phyloP scores from a whole-genome alignment of 2,329 filamentous ascomycete species.

The Colletotrichum echinochloae region DNA sequence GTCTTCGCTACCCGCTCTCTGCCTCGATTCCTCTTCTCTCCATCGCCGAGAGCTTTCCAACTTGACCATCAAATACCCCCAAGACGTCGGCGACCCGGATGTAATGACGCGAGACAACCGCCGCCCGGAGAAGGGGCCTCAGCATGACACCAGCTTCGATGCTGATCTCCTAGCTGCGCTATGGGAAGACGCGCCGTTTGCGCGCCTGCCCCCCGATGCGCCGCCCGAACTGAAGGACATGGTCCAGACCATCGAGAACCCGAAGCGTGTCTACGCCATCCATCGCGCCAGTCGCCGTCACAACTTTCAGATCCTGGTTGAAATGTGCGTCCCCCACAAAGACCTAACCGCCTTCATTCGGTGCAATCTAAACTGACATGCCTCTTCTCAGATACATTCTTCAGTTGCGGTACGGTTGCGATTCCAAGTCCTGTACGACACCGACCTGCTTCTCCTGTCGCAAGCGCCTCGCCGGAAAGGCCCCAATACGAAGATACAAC shows the following conservation, averaged over 20 bases:
- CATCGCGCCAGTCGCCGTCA: constrained; percentile 71
- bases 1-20: constrained; percentile 15
- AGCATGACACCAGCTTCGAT: constrained; percentile 51
- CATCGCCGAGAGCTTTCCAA: constrained; percentile 14
- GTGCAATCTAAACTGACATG: constrained; percentile 38
- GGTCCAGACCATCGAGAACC: constrained; percentile 70
- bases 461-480: constrained; percentile 72
- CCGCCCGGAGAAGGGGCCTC: constrained; percentile 51
- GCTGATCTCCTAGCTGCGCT: constrained; percentile 66
- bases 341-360: constrained; percentile 33
- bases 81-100: constrained; percentile 46
- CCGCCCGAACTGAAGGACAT: constrained; percentile 67
- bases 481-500: constrained; percentile 82
- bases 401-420: constrained; percentile 87
- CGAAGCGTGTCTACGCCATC: constrained; percentile 70
- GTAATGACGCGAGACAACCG: constrained; percentile 63
- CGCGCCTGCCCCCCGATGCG: constrained; percentile 70
- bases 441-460: constrained; percentile 85
- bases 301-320: constrained; percentile 74
- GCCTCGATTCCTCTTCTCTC: constrained; percentile 15
- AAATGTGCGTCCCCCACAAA: constrained; percentile 64
- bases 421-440: constrained; percentile 74
- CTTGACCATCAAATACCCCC: constrained; percentile 25
- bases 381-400: constrained; percentile 72
- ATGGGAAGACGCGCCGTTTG: constrained; percentile 70